A percentile compares a stretch with the other conserved stretches of the same genome.
Evolutionary conservation across 257 asterid species (phyloP).

Genomic region (Solanum bukasovii): DNA sequence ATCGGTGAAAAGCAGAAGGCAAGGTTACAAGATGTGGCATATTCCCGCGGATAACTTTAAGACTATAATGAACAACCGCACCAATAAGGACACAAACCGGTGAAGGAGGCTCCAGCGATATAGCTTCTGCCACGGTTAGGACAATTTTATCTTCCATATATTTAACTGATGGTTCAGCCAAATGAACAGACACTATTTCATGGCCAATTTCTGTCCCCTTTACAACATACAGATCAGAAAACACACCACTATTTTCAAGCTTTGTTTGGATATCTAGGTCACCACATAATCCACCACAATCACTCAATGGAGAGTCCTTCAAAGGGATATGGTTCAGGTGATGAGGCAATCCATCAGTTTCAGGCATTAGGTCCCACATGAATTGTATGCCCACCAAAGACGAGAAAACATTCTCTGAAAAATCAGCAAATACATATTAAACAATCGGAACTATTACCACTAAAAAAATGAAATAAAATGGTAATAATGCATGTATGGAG

Average conservation of each 20-base stretch:
- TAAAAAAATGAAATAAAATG: neutral
- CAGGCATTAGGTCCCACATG: constrained; percentile 72
- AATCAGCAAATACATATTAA: neutral
- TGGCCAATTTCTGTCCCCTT: constrained; percentile 86
- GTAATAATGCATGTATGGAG: neutral
- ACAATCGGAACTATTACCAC: neutral
- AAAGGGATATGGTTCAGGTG: constrained; percentile 72
- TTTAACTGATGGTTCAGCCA: constrained; percentile 55
- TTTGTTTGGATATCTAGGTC: constrained; percentile 78
- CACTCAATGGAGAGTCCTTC: constrained; percentile 84
- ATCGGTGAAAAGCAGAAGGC: constrained; percentile 71
- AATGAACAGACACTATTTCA: constrained; percentile 67
- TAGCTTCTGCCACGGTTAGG: constrained; percentile 92
- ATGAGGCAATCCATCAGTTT: constrained; percentile 47
- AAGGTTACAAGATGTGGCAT: constrained; percentile 50
- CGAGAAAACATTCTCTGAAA: constrained; percentile 80
- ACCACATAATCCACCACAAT: constrained; percentile 86
- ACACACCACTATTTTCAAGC: constrained; percentile 79
- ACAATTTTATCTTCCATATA: constrained; percentile 57
- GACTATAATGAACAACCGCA: constrained; percentile 56
- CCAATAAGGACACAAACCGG: constrained; percentile 77
- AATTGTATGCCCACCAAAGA: constrained; percentile 85
- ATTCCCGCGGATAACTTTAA: constrained; percentile 67
- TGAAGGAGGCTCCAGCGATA: constrained; percentile 86
- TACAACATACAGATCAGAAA: constrained; percentile 73